Percentiles rank a stretch among this genome's conserved stretches.
Conservation (phyloP, 352 stramenopile genomes). For the Peronospora belbahrii region DNA sequence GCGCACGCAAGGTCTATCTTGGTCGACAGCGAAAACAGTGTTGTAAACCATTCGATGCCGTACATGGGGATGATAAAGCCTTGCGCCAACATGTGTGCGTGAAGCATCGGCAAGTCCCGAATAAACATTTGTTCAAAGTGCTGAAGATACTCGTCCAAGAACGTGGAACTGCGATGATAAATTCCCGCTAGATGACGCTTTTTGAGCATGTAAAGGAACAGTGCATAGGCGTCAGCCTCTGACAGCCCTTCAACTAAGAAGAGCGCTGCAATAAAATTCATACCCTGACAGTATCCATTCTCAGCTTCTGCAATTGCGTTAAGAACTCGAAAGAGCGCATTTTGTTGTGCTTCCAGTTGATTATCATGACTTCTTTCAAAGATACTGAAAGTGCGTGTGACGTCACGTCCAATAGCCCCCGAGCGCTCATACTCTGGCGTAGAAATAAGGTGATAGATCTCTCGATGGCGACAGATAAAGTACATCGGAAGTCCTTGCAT, state of each 20-base stretch:
- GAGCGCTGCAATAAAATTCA: constrained; percentile 85
- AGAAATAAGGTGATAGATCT: constrained; percentile 74
- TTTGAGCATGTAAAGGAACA: constrained; percentile 79
- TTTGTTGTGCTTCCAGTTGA: constrained; percentile 46
- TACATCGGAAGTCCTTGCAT: constrained; percentile 36
- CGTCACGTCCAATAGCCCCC: constrained; percentile 63
- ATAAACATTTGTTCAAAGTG: constrained; percentile 80
- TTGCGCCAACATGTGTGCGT: constrained; percentile 48
- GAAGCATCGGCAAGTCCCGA: constrained; percentile 53
- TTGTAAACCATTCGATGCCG: constrained; percentile 86
- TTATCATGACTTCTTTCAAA: constrained; percentile 53
- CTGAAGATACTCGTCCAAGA: constrained; percentile 75
- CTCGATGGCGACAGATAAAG: constrained; percentile 63
- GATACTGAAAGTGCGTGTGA: constrained; percentile 82
- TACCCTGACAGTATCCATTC: constrained; percentile 80
- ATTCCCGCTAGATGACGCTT: constrained; percentile 73
- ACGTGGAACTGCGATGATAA: constrained; percentile 76
- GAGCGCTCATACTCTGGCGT: constrained; percentile 61
- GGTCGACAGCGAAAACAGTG: constrained; percentile 78
- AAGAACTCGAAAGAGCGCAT: constrained; percentile 63
- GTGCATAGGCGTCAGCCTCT: constrained; percentile 70
- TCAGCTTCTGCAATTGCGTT: constrained; percentile 77
- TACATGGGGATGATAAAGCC: constrained; percentile 79
- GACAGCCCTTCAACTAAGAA: constrained; percentile 78
- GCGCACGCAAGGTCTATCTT: constrained; percentile 74